phyloP scores from a whole-genome alignment of 805 yeast genomes.

The Scheffersomyces stipitis region DNA sequence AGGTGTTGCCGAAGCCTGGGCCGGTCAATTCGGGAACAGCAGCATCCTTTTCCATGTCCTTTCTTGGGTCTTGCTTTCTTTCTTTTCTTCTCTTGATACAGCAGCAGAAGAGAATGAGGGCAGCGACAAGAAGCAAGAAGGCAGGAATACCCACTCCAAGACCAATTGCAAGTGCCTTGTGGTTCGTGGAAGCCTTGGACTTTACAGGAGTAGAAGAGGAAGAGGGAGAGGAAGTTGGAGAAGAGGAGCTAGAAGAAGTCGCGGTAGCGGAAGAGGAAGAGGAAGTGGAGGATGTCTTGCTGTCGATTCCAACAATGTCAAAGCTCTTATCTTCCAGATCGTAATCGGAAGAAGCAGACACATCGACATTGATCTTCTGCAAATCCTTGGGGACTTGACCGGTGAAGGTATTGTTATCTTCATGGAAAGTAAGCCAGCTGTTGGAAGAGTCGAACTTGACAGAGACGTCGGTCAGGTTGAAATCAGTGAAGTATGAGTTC shows the following conservation, averaged over 20 bases:
- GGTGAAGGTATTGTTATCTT: constrained; percentile 58
- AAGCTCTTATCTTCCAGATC: constrained; percentile 42
- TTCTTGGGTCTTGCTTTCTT: constrained; percentile 14
- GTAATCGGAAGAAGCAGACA: constrained; percentile 28
- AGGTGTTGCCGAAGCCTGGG: constrained; percentile 34
- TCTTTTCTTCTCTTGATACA: constrained; percentile 42
- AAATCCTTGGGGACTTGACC: constrained; percentile 58
- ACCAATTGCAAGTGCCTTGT: constrained; percentile 76
- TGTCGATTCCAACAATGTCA: constrained; percentile 49
- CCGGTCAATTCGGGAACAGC: constrained; percentile 22
- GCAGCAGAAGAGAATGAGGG: constrained; percentile 52
- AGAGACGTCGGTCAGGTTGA: constrained; percentile 46
- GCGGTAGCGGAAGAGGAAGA: constrained; percentile 10
- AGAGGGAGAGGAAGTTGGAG: constrained; percentile 27
- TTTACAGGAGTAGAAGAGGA: constrained; percentile 7
- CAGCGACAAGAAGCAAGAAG: constrained; percentile 48
- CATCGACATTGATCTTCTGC: constrained; percentile 19
- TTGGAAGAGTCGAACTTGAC: constrained; percentile 41
- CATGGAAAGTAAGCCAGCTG: constrained; percentile 67
- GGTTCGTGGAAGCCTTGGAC: constrained; percentile 17
- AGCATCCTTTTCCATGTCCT: background rate
- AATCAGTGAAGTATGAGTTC: constrained; percentile 57
- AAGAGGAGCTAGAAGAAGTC: constrained; percentile 25
- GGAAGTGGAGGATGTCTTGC: constrained; percentile 24
- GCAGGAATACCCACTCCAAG: constrained; percentile 85